phyloP scores from a whole-genome alignment of 225 moss, liverwort and hornwort genomes.

The Rhytidiadelphus loreus region DNA sequence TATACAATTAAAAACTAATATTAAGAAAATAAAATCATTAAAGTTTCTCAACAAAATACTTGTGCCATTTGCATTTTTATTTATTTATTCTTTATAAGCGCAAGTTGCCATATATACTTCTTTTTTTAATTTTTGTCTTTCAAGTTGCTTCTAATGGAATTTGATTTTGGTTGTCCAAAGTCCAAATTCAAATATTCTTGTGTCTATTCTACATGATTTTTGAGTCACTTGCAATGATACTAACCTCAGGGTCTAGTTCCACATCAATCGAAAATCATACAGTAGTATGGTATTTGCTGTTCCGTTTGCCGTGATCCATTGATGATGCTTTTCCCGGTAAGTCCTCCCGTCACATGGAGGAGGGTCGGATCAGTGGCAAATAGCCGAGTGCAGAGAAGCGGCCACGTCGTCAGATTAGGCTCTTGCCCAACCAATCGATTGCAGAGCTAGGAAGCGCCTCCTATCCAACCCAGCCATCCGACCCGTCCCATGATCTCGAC shows the following conservation, averaged over 20 bases:
- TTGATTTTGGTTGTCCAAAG: background rate
- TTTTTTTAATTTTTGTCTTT: rapidly evolving
- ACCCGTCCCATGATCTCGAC: background rate
- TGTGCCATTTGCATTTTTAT: rapidly evolving
- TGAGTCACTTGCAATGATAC: background rate
- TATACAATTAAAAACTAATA: background rate
- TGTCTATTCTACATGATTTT: background rate
- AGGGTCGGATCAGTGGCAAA: background rate
- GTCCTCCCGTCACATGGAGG: too few relatives aligned
- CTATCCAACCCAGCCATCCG: background rate
- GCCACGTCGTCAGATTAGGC: background rate
- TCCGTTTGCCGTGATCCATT: background rate
- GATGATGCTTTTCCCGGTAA: background rate
- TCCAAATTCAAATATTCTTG: background rate
- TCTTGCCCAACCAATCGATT: background rate
- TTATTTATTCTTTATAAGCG: too few relatives aligned
- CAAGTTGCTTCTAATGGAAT: rapidly evolving
- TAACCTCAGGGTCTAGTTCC: background rate
- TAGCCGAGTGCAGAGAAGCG: background rate
- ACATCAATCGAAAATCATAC: background rate
- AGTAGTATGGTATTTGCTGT: background rate
- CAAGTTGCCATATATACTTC: rapidly evolving
- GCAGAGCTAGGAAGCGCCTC: background rate
- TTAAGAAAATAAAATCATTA: background rate
- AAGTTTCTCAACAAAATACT: background rate